Evolutionary conservation across 306 rosid genomes (phyloP), one percentile per base, ranked within the genome.

Genomic region (Sechiopsis laciniata): DNA sequence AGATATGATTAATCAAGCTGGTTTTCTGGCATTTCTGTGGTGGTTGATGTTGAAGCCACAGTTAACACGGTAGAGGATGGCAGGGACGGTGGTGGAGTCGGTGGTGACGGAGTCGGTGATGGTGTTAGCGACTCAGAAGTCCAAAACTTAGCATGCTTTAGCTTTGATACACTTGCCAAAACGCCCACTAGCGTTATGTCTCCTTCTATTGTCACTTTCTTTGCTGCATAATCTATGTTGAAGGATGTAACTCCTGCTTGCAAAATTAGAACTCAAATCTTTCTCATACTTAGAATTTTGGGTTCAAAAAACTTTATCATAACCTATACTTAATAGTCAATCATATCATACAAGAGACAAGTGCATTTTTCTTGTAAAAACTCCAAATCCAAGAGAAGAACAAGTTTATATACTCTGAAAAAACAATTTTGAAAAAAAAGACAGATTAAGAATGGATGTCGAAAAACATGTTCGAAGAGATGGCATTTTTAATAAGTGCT

Each of bases 121-220:
- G 73, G 57, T 0, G 74, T 46, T 14, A 37, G 51, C 26, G 71
- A 24, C 17, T 64, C 42, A 48, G 58, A 71, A 40, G 59, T 24
- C 77, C 77, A 74, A 52, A 74, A 60, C 51, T 61, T 60, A 0
- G 77, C 77, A 74, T 58, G 53, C 52, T 74, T 74, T 11, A 74
- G 48, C 77, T 74, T 74, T 17, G 77, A 74, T 14, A 74, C 71
- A 29, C 77, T 74, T 32, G 69, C 77, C 26, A 74, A 21, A 19
- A 74, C 71, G n/a, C 77, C 54, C 46, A 52, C 55, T 4, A 50
- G 77, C 10, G 71, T 74, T 29, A 45, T 26, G 35, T 74, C 77
- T 74, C 77, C 77, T 11, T 58, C 77, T 15, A 74, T 59, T 10
- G 77, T 74, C 77, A 74, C 77, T 35, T 74, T 59, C 29, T 74